These are phyloP conservation scores for Canariomyces notabilis DNA, from an alignment of 2,329 filamentous ascomycete genomes.

Conservation along the genomic window DNA sequence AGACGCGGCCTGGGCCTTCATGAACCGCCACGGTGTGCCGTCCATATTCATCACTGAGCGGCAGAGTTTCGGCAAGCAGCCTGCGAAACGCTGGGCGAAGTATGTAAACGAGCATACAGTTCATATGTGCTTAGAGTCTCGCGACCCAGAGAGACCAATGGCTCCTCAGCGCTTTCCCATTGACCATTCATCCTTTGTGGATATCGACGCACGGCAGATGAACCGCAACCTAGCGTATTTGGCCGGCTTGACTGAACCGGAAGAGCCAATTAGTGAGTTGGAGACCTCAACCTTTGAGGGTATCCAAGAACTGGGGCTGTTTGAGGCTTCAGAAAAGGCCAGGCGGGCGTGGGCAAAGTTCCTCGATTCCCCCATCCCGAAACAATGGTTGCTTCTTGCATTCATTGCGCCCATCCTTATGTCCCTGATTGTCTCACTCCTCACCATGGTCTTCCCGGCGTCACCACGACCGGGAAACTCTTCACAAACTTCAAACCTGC, in stretches of 20 bases:
- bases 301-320: neutral
- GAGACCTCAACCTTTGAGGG: neutral
- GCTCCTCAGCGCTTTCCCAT: conserved; percentile 42
- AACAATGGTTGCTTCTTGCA: conserved; percentile 7
- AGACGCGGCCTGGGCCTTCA: conserved; percentile 41
- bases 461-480: neutral
- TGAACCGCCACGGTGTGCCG: conserved; percentile 42
- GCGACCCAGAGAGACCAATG: conserved; percentile 32
- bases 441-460: conserved; percentile 3
- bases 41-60: conserved; percentile 45
- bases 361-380: conserved; percentile 2
- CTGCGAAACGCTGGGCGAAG: conserved; percentile 31
- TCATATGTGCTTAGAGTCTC: conserved; percentile 44
- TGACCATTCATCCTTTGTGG: conserved; percentile 44
- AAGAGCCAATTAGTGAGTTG: conserved; percentile 5
- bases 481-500: neutral
- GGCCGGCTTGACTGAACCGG: conserved; percentile 34
- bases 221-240: conserved; percentile 49
- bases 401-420: conserved; percentile 14
- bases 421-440: conserved; percentile 7
- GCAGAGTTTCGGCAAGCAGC: conserved; percentile 34
- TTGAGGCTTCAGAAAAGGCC: neutral
- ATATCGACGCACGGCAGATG: conserved; percentile 48
- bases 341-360: conserved; percentile 1
- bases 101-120: conserved; percentile 39